A percentile compares a stretch with the other conserved stretches of the same genome.
These are phyloP conservation scores for Tetrahymena elliotti DNA, from an alignment of 73 alveolate genomes.

Conservation along the genomic window DNA sequence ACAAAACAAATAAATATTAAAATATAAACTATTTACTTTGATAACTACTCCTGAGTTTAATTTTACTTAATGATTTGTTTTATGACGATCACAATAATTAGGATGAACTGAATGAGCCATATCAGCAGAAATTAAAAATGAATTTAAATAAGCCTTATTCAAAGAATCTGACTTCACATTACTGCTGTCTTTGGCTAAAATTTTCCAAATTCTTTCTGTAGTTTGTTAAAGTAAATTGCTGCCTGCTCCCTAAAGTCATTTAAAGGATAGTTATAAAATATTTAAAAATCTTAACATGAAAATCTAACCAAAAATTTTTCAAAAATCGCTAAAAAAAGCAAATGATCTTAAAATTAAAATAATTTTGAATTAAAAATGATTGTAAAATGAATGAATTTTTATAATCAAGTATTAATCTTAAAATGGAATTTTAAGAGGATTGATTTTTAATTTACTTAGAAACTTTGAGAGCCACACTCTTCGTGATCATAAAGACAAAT, in stretches of 20 bases:
- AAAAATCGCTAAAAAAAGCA: too few relatives aligned
- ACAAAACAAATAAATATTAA: background rate
- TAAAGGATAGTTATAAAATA: too few relatives aligned
- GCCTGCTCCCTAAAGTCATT: background rate
- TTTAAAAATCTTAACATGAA: too few relatives aligned
- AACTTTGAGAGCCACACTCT: slow-evolving; percentile 89
- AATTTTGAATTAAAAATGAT: too few relatives aligned
- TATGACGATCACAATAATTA: slow-evolving; percentile 90
- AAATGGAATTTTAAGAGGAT: slow-evolving; percentile 66
- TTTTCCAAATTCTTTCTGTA: slow-evolving; percentile 39
- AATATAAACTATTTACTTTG: slow-evolving; percentile 1
- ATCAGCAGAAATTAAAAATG: slow-evolving; percentile 87
- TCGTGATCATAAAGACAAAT: slow-evolving; percentile 90
- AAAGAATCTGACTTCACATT: slow-evolving; percentile 50
- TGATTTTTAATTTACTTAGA: slow-evolving; percentile 88
- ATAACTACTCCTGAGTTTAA: slow-evolving; percentile 88
- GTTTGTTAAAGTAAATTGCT: background rate
- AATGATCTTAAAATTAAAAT: too few relatives aligned
- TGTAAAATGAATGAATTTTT: too few relatives aligned
- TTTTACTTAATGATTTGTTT: slow-evolving; percentile 76
- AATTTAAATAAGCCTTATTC: slow-evolving; percentile 58
- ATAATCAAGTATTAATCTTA: too few relatives aligned
- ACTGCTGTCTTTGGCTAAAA: slow-evolving; percentile 56
- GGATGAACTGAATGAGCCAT: slow-evolving; percentile 98
- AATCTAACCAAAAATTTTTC: too few relatives aligned